Percentiles rank a stretch among this genome's conserved stretches.
Conservation (phyloP, 257 asterid genomes). For the Salvia miltiorrhiza region DNA sequence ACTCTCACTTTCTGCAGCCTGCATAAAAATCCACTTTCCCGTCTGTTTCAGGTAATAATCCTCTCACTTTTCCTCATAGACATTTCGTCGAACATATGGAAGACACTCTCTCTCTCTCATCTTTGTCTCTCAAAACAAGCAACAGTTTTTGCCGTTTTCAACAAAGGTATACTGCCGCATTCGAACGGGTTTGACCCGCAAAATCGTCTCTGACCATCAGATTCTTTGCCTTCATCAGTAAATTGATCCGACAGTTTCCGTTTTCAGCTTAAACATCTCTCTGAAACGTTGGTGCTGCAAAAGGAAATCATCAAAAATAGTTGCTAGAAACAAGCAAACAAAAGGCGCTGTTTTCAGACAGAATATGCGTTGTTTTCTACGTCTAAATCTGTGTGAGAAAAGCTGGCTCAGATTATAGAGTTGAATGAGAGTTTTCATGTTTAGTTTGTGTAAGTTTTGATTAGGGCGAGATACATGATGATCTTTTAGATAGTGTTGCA, state of each 20-base stretch:
- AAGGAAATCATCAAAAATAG: background rate
- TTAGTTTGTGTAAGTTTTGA: background rate
- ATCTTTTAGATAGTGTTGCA: constrained; percentile 4
- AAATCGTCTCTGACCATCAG: background rate
- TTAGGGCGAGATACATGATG: background rate
- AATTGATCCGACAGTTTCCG: background rate
- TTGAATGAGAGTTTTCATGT: background rate
- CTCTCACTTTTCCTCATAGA: background rate
- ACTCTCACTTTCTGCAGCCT: background rate
- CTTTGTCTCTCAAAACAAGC: constrained; percentile 7
- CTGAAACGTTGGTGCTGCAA: background rate
- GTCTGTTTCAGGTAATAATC: constrained; percentile 6
- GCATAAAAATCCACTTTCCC: background rate
- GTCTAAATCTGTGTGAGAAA: background rate
- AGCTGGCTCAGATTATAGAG: background rate
- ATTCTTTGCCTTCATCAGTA: background rate
- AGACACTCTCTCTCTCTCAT: no score
- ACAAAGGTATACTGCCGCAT: background rate
- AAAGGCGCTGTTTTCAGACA: background rate
- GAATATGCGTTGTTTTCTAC: constrained; percentile 11
- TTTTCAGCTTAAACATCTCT: constrained; percentile 15
- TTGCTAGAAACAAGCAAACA: background rate
- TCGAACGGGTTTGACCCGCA: constrained; percentile 4
- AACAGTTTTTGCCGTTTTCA: constrained; percentile 1
- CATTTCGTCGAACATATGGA: background rate